Conservation (phyloP, 2,329 filamentous ascomycete genomes). For the Aspergillus nomiae region DNA sequence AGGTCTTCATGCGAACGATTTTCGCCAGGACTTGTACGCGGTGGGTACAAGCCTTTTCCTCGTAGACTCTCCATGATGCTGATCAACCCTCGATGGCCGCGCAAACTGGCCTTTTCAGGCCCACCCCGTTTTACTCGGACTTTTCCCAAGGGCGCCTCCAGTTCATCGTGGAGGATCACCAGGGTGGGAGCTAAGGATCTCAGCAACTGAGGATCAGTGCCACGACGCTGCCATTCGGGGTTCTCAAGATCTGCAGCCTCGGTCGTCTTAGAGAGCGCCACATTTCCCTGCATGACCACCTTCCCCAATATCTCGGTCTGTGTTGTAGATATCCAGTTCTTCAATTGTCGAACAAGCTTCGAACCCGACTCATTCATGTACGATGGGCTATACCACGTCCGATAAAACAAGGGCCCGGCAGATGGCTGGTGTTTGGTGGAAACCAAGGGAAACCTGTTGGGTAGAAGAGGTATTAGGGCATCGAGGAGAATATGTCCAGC, state of each 20-base stretch:
- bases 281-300: conserved; percentile 7
- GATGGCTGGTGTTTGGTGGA: conserved; percentile 53
- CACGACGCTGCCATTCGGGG: conserved; percentile 23
- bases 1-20: conserved; percentile 26
- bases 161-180: conserved; percentile 84
- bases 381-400: conserved; percentile 67
- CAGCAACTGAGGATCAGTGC: conserved; percentile 13
- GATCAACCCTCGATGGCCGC: conserved; percentile 75
- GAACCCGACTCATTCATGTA: conserved; percentile 84
- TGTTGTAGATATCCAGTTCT: conserved; percentile 36
- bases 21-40: conserved; percentile 36
- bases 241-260: conserved; percentile 11
- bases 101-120: conserved; percentile 55
- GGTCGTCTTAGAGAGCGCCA: conserved; percentile 3
- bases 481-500: conserved; percentile 80
- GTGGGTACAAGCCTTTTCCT: conserved; percentile 35
- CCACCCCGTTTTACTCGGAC: conserved; percentile 66
- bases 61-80: conserved; percentile 62
- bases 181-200: conserved; percentile 48
- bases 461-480: conserved; percentile 56
- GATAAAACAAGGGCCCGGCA: conserved; percentile 49
- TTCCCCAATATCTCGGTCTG: conserved; percentile 13
- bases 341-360: conserved; percentile 68
- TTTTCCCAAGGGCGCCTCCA: conserved; percentile 71
- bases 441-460: conserved; percentile 44